Evolutionary conservation across 1,139 yeast genomes (phyloP).

Genomic region (Suhomyces kunorum): DNA sequence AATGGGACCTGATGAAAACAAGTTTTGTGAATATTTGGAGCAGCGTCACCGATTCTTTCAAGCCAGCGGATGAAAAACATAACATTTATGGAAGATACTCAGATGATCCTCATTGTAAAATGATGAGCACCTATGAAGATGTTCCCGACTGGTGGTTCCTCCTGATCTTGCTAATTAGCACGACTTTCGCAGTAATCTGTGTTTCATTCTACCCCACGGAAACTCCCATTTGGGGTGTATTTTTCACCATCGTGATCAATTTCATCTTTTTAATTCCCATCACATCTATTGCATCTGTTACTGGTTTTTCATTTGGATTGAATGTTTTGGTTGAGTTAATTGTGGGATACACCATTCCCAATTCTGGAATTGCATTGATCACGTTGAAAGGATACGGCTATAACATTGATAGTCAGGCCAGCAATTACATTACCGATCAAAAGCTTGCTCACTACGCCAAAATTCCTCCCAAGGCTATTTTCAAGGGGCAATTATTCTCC

Average conservation of each 20-base stretch:
- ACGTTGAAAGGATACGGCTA: constrained; percentile 59
- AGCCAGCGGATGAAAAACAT: constrained; percentile 15
- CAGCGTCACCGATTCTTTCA: constrained; percentile 32
- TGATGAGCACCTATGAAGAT: constrained; percentile 58
- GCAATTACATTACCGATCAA: constrained; percentile 55
- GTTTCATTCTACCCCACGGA: constrained; percentile 49
- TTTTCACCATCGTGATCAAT: constrained; percentile 57
- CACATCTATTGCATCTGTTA: constrained; percentile 50
- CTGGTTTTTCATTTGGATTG: constrained; percentile 55
- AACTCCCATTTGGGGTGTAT: constrained; percentile 59
- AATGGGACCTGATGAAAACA: constrained; percentile 47
- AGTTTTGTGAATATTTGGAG: constrained; percentile 41
- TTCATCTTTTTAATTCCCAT: constrained; percentile 56
- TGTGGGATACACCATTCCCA: constrained; percentile 64
- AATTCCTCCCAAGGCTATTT: constrained; percentile 62
- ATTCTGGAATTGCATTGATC: constrained; percentile 62
- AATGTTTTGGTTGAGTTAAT: constrained; percentile 62
- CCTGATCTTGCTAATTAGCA: constrained; percentile 46
- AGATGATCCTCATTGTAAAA: constrained; percentile 54
- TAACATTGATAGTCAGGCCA: constrained; percentile 65
- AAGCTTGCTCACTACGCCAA: constrained; percentile 63
- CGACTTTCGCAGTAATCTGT: constrained; percentile 51
- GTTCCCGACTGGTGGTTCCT: constrained; percentile 66
- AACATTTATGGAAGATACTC: constrained; percentile 23
- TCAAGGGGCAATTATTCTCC: constrained; percentile 58